Conservation (phyloP, 2,329 filamentous ascomycete species). For the Aschersonia sp. region DNA sequence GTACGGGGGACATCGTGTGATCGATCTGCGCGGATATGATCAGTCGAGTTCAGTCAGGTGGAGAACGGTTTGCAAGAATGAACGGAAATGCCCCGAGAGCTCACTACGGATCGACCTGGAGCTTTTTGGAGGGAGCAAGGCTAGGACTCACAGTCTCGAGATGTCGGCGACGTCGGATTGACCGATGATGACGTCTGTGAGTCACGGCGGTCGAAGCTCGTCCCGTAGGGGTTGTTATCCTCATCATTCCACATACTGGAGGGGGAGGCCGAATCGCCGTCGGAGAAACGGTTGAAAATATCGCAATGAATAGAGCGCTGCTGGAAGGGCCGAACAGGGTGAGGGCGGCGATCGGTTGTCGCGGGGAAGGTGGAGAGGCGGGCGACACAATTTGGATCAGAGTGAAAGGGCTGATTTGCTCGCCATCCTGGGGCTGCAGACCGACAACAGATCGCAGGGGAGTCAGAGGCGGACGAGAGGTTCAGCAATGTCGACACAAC, state of each 20-base stretch:
- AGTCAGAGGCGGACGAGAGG: too few species aligned
- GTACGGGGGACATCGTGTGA: slow-evolving; percentile 54
- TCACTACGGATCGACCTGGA: not conserved
- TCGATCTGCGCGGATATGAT: slow-evolving; percentile 11
- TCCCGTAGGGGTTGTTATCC: slow-evolving; percentile 89
- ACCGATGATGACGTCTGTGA: slow-evolving; percentile 55
- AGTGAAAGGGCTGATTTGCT: not conserved
- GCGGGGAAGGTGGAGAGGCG: slow-evolving; percentile 3
- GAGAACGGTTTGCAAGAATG: not conserved
- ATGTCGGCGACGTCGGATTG: slow-evolving; percentile 48
- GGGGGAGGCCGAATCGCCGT: not conserved
- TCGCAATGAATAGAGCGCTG: not conserved
- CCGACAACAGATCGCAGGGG: not conserved
- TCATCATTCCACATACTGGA: slow-evolving; percentile 91
- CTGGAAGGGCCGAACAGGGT: not conserved
- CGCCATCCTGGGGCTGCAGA: not conserved
- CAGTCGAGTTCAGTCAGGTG: not conserved
- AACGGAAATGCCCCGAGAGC: not conserved
- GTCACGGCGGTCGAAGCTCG: slow-evolving; percentile 77
- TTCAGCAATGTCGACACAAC: too few species aligned
- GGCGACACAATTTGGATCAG: not conserved
- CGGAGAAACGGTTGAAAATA: not conserved
- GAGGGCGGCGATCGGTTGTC: not conserved
- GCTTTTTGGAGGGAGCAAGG: not conserved
- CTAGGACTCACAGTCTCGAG: slow-evolving; percentile 39